Evolutionary conservation across 2,329 filamentous ascomycete genomes (phyloP).

Genomic region (Immersiporthe knoxdaviesiana): DNA sequence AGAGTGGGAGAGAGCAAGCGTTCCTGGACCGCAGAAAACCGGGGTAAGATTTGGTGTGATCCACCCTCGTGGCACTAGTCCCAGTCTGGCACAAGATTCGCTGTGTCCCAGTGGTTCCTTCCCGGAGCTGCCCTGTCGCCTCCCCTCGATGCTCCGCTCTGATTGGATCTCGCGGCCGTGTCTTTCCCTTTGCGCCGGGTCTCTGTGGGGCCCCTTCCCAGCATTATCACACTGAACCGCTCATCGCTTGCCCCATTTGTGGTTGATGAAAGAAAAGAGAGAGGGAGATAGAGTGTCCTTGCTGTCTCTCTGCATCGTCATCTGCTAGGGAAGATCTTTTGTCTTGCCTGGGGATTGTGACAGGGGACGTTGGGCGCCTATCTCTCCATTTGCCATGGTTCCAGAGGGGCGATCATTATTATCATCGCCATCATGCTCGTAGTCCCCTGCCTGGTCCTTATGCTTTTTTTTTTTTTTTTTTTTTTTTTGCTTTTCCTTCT

Average conservation of each 20-base stretch:
- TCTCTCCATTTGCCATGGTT: background rate
- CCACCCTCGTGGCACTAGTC: constrained; percentile 7
- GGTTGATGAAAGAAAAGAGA: background rate
- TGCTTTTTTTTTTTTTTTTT: background rate
- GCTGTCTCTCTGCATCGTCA: too few relatives aligned
- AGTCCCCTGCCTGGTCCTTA: background rate
- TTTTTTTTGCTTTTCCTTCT: background rate
- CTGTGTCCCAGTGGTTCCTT: background rate
- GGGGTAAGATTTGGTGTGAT: constrained; percentile 6
- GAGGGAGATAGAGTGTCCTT: background rate
- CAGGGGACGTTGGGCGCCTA: too few relatives aligned
- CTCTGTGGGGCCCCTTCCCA: background rate
- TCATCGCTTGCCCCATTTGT: background rate
- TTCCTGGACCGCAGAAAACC: background rate
- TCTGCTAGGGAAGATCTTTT: too few relatives aligned
- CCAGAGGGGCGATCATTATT: background rate
- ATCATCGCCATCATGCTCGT: background rate
- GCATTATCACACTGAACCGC: background rate
- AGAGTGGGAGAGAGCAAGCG: too few relatives aligned
- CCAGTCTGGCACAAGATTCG: background rate
- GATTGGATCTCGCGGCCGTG: background rate
- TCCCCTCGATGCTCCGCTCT: background rate
- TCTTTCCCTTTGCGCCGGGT: background rate
- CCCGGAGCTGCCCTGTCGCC: background rate
- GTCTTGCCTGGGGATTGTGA: background rate